Percentiles rank a stretch among this genome's conserved stretches.
phyloP scores from a whole-genome alignment of 306 rosid genomes.

The Erythrophleum fordii region DNA sequence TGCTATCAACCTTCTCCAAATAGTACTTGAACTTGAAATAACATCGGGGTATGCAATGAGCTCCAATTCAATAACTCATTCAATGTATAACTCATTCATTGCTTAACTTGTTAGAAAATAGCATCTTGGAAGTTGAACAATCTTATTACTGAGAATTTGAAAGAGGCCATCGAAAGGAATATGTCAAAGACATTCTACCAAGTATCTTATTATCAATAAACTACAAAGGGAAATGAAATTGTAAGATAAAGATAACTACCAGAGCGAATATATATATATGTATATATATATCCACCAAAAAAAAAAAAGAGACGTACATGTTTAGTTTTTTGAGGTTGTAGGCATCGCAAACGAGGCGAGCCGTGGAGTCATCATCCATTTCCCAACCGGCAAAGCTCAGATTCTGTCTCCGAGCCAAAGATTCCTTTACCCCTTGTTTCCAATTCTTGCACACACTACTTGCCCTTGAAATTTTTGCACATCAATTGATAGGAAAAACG shows the following conservation, averaged over 20 bases:
- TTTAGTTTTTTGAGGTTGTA: conserved; percentile 77
- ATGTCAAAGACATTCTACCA: neutral
- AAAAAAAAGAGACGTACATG: conserved; percentile 54
- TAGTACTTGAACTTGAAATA: conserved; percentile 8
- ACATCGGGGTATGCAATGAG: neutral
- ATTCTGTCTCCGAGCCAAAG: conserved; percentile 64
- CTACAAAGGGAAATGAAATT: neutral
- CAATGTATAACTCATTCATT: conserved; percentile 1
- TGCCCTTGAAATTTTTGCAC: conserved; percentile 54
- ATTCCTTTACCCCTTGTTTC: conserved; percentile 82
- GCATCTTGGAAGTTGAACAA: neutral
- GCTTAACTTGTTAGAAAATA: neutral
- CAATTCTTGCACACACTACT: conserved; percentile 90
- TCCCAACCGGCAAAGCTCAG: conserved; percentile 87
- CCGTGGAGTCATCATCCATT: conserved; percentile 93
- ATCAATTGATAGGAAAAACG: neutral
- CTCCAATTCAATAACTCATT: neutral
- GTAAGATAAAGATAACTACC: neutral
- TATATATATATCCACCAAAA: no score
- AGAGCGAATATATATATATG: neutral
- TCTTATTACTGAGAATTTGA: neutral
- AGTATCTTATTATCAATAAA: neutral
- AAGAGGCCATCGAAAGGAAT: neutral
- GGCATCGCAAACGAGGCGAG: conserved; percentile 80
- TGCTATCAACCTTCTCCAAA: neutral